Conservation (phyloP, 176 grass and related monocot species). For the Carex littledalei region DNA sequence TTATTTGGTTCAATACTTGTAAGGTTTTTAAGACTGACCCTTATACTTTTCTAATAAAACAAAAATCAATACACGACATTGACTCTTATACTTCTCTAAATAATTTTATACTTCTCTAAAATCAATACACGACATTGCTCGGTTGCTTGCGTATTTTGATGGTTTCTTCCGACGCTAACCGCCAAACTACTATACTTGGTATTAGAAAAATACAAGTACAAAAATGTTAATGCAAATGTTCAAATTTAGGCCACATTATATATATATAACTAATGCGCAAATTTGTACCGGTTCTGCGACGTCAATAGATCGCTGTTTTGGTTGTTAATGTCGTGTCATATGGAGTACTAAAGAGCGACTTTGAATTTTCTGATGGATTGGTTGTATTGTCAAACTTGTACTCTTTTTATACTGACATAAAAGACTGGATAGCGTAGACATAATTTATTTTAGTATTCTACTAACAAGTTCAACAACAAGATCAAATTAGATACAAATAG, state of each 20-base stretch:
- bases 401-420: not conserved
- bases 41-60: too few species aligned
- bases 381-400: conserved; percentile 3
- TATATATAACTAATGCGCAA: not conserved
- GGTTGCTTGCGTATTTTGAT: not conserved
- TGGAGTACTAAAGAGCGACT: not conserved
- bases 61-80: too few species aligned
- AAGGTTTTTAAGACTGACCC: too few species aligned
- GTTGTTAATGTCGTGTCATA: not conserved
- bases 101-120: not conserved
- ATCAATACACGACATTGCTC: not conserved
- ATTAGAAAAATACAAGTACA: not conserved
- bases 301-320: not conserved
- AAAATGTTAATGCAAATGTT: not conserved
- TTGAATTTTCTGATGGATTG: not conserved
- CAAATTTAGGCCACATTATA: not conserved
- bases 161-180: not conserved
- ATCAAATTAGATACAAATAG: not conserved
- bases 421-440: not conserved
- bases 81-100: too few species aligned
- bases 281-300: not conserved
- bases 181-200: not conserved
- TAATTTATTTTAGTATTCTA: not conserved
- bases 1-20: too few species aligned
- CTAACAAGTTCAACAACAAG: not conserved